Base-by-base conservation (phyloP, 75 land plant genomes). In the Pseudotsuga menziesii region DNA sequence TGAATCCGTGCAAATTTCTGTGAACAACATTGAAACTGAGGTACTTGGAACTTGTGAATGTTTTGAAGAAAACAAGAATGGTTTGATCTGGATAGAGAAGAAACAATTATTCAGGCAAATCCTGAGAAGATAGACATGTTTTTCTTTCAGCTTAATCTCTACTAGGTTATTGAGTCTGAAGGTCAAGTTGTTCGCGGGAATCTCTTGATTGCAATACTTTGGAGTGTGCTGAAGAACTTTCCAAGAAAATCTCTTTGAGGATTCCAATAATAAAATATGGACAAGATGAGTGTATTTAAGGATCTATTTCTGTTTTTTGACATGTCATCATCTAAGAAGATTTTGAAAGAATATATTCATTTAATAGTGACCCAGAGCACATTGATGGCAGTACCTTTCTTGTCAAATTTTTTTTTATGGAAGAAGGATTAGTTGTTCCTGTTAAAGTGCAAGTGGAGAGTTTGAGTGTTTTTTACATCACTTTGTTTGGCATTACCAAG, bases 371-470 rank as follows among this genome's bases (percentile, higher is more conserved):
- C 58, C 41, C 87, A 74, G 17, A 80, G 83, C 69, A 78, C 72
- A 41, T 67, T 52, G 0, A 39, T 63, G 56, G 78, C 77, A 57
- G 83, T 85, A n/a, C 67, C 52, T 23, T 83, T 88, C 25, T 75
- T 89, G 48, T 83, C 86, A 15, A 86, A 77, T 20, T 90, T 84
- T 77, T n/a, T n/a, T 86, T 86, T 75, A 75, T 83, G 27, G 92
- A 77, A 59, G 91, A 90, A 88, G 92, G 94, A 90, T 58, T 82
- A 13, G n/a, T n/a, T n/a, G n/a, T n/a, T n/a, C n/a, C n/a, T n/a
- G n/a, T n/a, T n/a, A n/a, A n/a, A n/a, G n/a, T n/a, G n/a, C n/a
- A n/a, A n/a, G n/a, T n/a, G n/a, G n/a, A n/a, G n/a, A n/a, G n/a
- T n/a, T n/a, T n/a, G n/a, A n/a, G n/a, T n/a, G n/a, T n/a, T n/a